Evolutionary conservation across 2,329 filamentous ascomycete genomes (phyloP).

Genomic region (Colletotrichum magnum): DNA sequence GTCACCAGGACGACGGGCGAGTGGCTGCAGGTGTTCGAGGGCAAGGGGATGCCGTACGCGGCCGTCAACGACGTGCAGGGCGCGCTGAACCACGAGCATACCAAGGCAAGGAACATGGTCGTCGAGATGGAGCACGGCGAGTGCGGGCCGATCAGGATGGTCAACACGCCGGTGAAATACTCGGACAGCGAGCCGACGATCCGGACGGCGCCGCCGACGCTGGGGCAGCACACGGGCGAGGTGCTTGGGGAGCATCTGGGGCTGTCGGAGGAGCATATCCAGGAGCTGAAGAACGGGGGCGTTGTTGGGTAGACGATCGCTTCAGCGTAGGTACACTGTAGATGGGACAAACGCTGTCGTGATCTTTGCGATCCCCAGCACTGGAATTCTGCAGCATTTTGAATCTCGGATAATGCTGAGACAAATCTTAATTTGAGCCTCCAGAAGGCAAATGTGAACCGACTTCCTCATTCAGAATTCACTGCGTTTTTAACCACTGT

Average conservation of each 20-base stretch:
- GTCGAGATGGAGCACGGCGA: conserved; percentile 85
- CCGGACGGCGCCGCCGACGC: conserved; percentile 82
- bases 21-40: conserved; percentile 90
- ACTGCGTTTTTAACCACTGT: neutral
- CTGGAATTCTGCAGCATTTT: no score
- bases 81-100: conserved; percentile 88
- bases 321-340: neutral
- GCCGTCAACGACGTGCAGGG: conserved; percentile 93
- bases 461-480: neutral
- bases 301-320: conserved; percentile 68
- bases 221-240: conserved; percentile 90
- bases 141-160: conserved; percentile 89
- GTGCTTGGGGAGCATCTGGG: conserved; percentile 76
- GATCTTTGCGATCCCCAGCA: no score
- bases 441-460: no score
- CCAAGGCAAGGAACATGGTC: conserved; percentile 89
- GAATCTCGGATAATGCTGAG: no score
- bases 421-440: no score
- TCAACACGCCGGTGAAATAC: conserved; percentile 96
- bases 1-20: conserved; percentile 84
- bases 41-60: conserved; percentile 91
- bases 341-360: no score
- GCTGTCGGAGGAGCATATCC: conserved; percentile 71
- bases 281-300: conserved; percentile 74
- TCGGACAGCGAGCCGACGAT: conserved; percentile 85